Conservation (phyloP, 768 basidiomycete species). For the Trametes cubensis region DNA sequence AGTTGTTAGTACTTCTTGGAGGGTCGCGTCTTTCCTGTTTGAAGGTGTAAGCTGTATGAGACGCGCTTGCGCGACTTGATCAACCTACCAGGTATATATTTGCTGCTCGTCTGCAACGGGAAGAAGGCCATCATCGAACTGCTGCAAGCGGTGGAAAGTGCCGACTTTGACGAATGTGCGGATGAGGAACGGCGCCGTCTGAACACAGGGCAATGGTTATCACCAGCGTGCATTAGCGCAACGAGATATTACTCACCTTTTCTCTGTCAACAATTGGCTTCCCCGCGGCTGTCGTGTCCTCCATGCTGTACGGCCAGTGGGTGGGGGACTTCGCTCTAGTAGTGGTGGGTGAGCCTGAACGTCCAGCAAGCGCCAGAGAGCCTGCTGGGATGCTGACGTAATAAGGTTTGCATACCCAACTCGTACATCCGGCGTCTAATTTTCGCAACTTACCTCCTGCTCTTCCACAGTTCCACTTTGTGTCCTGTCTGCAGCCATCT, state of each 20-base stretch:
- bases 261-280: conserved; percentile 56
- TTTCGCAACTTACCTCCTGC: too few species aligned
- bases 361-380: not conserved
- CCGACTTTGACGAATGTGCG: conserved; percentile 84
- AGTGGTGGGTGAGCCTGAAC: not conserved
- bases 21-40: conserved; percentile 78
- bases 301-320: conserved; percentile 29
- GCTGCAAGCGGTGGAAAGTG: conserved; percentile 67
- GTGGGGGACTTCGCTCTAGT: not conserved
- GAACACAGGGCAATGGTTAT: not conserved
- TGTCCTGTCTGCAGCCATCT: too few species aligned
- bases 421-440: too few species aligned
- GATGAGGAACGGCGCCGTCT: conserved; percentile 84
- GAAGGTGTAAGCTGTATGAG: not conserved
- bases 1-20: conserved; percentile 77
- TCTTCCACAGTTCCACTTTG: too few species aligned
- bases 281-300: conserved; percentile 47
- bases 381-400: conserved; percentile 6
- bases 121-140: conserved; percentile 77
- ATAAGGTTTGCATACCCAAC: not conserved
- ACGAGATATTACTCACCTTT: conserved; percentile 41
- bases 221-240: too few species aligned
- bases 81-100: conserved; percentile 72
- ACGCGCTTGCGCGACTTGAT: not conserved
- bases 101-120: conserved; percentile 84